phyloP scores from a whole-genome alignment of 768 basidiomycete species.

The Amanita pallidorosea region DNA sequence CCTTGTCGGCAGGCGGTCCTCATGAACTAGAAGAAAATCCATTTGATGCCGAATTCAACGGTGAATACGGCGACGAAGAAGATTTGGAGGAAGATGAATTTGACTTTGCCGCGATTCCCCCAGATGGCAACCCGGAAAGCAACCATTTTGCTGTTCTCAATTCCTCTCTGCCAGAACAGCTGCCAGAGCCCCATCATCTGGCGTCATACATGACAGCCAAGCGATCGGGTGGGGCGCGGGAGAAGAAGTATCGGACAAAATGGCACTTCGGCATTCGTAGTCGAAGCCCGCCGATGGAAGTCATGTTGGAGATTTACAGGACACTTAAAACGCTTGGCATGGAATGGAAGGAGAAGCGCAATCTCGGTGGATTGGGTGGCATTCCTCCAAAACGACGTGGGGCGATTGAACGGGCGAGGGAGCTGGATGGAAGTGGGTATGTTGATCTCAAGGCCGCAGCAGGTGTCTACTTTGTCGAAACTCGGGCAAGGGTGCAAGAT shows the following conservation, averaged over 20 bases:
- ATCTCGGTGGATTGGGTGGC: conserved; percentile 62
- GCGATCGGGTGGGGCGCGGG: conserved; percentile 28
- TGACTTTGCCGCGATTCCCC: conserved; percentile 15
- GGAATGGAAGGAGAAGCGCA: conserved; percentile 95
- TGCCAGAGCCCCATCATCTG: conserved; percentile 54
- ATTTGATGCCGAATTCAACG: conserved; percentile 67
- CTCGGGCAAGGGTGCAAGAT: conserved; percentile 79
- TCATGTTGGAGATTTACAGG: conserved; percentile 97
- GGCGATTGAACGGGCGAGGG: conserved; percentile 48
- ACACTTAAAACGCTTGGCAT: conserved; percentile 84
- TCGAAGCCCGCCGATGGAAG: conserved; percentile 93
- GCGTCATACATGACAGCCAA: conserved; percentile 55
- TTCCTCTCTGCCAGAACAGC: conserved; percentile 67
- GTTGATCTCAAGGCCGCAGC: conserved; percentile 63
- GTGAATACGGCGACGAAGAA: conserved; percentile 49
- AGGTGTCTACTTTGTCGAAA: conserved; percentile 88
- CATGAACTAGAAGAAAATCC: conserved; percentile 60
- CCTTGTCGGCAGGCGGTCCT: conserved; percentile 47
- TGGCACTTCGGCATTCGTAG: conserved; percentile 99
- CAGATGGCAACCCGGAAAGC: conserved; percentile 24
- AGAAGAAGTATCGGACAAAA: conserved; percentile 71
- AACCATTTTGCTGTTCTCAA: conserved; percentile 84
- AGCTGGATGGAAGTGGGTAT: conserved; percentile 46
- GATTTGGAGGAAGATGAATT: conserved; percentile 27
- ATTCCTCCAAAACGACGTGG: conserved; percentile 23